These are phyloP conservation scores for Hypoxylon sp. DNA, from an alignment of 2,329 filamentous ascomycete species.

Conservation along the genomic window DNA sequence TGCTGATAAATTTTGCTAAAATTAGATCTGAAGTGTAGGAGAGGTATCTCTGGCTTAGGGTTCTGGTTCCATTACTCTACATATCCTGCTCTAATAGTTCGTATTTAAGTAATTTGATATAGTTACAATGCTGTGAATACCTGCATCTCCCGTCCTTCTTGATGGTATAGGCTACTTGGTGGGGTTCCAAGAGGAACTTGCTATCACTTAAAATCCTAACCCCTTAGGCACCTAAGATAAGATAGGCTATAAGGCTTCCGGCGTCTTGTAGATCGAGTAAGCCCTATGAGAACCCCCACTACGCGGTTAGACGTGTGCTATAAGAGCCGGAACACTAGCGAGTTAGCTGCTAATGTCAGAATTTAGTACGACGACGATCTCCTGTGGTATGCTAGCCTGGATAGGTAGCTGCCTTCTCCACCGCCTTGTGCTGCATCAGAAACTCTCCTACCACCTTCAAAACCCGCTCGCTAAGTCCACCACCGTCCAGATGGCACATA, in stretches of 20 bases:
- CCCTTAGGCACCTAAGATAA: too few relatives aligned
- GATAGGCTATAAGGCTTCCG: neutral
- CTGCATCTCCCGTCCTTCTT: neutral
- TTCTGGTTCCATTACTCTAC: neutral
- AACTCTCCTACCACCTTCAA: conserved; percentile 42
- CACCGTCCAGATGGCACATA: conserved; percentile 45
- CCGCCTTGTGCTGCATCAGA: conserved; percentile 17
- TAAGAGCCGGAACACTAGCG: neutral
- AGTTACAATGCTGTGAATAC: neutral
- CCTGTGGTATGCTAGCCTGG: neutral
- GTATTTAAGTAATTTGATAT: neutral
- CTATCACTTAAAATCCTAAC: neutral
- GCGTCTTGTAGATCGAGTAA: neutral
- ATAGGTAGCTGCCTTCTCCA: neutral
- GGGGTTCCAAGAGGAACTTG: neutral
- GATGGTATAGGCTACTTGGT: neutral
- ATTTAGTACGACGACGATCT: neutral
- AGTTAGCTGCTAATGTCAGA: neutral
- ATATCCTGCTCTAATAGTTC: neutral
- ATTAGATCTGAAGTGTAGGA: neutral
- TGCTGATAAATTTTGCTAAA: neutral
- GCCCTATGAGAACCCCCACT: neutral
- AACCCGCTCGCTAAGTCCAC: conserved; percentile 35
- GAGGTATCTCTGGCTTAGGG: neutral
- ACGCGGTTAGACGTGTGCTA: neutral